Base-by-base conservation (phyloP, 2,329 filamentous ascomycete genomes). In the Didymellaceae sp. region DNA sequence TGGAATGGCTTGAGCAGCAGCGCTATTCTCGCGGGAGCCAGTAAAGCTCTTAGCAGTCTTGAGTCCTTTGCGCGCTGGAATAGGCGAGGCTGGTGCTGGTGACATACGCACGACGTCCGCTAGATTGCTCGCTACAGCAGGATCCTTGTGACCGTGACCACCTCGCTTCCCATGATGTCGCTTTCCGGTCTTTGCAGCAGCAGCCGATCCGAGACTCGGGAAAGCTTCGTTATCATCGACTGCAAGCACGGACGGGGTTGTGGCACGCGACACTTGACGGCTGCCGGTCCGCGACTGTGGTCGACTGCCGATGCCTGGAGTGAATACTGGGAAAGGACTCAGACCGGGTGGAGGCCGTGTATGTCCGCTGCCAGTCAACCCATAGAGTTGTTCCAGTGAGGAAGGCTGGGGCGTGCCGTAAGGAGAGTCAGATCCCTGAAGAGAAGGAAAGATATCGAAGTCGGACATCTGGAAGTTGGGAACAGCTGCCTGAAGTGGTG, bases 161-260 rank as follows among this genome's bases (percentile, higher is more conserved):
- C 90, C 90, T 50, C 92, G 85, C 75, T 96, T 97, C 26, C 91
- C 92, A 69, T 96, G 91, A 68, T 96, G 90, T 67, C 96, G 96
- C 76, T 97, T 97, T 45, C 84, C 86, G 43, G 85, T 85, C 71
- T 94, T 94, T 20, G 82, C 78, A 16, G 83, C 83, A 41, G 84
- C 80, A 21, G 84, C 88, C 26, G 91, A 90, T 5, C 91, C 90
- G 2, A 99, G 82, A 7, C 89, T 90, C 6, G 94, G 94, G 65
- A 99, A 99, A 0, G 93, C 94, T 66, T 99, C 94, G 16, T 90
- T 93, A 66, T 99, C 94, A 68, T 97, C 92, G 18, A 96, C 86
- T 16, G 90, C 86, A 22, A 89, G 88, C 11, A 89, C 88, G 18
- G 85, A 80, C 24, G 86, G 84, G 21, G 85, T 84, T 11, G 80